These are phyloP conservation scores for Solanum lycopersicoides DNA, from an alignment of 257 asterid genomes.

Conservation along the genomic window DNA sequence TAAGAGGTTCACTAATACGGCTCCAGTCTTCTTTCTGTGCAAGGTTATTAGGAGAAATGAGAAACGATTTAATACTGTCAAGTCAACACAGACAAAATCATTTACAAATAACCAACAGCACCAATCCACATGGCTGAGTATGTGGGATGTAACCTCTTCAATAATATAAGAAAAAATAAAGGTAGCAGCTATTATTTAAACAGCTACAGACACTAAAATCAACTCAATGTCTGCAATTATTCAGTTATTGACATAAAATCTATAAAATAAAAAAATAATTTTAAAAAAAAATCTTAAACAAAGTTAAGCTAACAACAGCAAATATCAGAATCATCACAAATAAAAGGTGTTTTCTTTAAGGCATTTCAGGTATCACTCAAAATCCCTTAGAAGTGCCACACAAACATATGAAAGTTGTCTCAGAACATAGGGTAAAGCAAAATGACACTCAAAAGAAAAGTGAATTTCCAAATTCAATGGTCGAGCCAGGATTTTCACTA, in stretches of 20 bases:
- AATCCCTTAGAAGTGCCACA: not conserved
- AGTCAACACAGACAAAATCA: not conserved
- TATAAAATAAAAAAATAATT: too few relatives aligned
- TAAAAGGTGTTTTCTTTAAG: not conserved
- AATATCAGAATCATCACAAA: not conserved
- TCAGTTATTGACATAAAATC: not conserved
- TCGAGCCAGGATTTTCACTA: not conserved
- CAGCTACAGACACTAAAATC: not conserved
- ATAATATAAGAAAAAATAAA: not conserved
- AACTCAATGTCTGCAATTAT: not conserved
- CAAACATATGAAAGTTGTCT: not conserved
- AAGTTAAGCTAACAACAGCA: not conserved
- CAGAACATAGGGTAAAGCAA: not conserved
- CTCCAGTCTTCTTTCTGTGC: constrained; percentile 22
- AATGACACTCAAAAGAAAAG: not conserved
- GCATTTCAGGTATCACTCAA: not conserved
- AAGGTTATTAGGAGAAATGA: constrained; percentile 16
- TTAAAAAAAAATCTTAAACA: not conserved
- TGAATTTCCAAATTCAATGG: not conserved
- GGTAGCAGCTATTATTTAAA: not conserved
- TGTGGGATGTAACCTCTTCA: not conserved
- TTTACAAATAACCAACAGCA: not conserved
- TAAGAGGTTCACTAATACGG: constrained; percentile 14
- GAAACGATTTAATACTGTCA: not conserved
- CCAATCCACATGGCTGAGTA: not conserved